Conservation (phyloP, 176 grass and related monocot species). For the Musa schizocarpa region DNA sequence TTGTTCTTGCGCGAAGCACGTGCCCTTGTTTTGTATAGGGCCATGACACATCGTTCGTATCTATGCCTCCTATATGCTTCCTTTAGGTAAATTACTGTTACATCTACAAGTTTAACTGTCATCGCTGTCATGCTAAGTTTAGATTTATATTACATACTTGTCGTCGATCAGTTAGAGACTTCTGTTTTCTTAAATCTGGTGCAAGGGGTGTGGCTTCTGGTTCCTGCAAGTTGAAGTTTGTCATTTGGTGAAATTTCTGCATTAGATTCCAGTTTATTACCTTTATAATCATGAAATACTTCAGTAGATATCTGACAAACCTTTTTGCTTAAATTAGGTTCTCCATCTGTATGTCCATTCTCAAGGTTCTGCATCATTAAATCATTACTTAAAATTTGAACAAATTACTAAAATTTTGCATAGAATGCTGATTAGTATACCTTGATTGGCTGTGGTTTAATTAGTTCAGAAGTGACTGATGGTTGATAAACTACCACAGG, state of each 20-base stretch:
- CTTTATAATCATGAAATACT: constrained; percentile 14
- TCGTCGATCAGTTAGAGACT: constrained; percentile 59
- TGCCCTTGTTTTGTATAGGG: too few relatives aligned
- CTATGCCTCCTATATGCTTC: not conserved
- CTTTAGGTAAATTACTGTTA: not conserved
- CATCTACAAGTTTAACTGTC: not conserved
- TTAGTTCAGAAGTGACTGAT: constrained; percentile 31
- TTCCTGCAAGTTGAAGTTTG: constrained; percentile 45
- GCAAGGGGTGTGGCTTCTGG: constrained; percentile 26
- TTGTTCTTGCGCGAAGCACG: too few relatives aligned
- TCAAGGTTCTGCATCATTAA: constrained; percentile 19
- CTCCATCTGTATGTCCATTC: constrained; percentile 14
- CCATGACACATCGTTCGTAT: too few relatives aligned
- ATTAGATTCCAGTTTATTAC: constrained; percentile 25
- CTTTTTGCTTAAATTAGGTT: constrained; percentile 1
- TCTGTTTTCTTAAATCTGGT: constrained; percentile 78
- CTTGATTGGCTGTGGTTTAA: constrained; percentile 29
- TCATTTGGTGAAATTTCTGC: constrained; percentile 6
- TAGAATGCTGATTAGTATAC: constrained; percentile 34
- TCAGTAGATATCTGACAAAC: constrained; percentile 32
- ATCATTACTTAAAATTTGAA: not conserved
- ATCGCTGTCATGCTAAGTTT: not conserved
- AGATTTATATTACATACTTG: constrained; percentile 40
- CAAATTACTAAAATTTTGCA: constrained; percentile 8
- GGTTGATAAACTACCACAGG: constrained; percentile 28